phyloP scores from a whole-genome alignment of 768 basidiomycete species.

The Tulasnella sp. region DNA sequence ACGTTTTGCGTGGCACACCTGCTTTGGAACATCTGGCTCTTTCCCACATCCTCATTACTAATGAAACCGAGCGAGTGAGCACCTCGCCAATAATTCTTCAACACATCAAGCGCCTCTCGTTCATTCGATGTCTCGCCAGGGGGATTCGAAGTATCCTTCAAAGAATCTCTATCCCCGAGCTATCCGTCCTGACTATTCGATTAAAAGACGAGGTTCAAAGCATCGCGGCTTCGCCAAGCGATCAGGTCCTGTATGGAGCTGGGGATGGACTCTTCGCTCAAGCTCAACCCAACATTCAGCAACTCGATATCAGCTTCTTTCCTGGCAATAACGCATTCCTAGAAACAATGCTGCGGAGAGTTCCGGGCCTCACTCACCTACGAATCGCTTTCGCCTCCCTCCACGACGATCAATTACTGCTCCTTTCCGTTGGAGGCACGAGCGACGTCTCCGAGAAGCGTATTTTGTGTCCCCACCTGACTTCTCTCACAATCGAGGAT shows the following conservation, averaged over 20 bases:
- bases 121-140: neutral
- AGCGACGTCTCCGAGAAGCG: neutral
- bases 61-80: neutral
- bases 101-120: neutral
- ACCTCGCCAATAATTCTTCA: neutral
- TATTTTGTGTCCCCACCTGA: neutral
- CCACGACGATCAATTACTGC: neutral
- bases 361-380: neutral
- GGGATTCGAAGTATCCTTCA: neutral
- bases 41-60: neutral
- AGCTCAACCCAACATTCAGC: neutral
- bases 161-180: neutral
- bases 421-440: neutral
- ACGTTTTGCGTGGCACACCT: neutral
- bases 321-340: neutral
- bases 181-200: neutral
- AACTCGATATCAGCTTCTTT: neutral
- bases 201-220: neutral
- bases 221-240: neutral
- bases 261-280: neutral
- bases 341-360: neutral
- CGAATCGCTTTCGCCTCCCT: neutral
- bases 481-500: neutral
- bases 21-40: neutral
- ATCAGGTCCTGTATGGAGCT: neutral